phyloP scores from a whole-genome alignment of 164 flowering plant genomes.

The Amborella trichopoda region DNA sequence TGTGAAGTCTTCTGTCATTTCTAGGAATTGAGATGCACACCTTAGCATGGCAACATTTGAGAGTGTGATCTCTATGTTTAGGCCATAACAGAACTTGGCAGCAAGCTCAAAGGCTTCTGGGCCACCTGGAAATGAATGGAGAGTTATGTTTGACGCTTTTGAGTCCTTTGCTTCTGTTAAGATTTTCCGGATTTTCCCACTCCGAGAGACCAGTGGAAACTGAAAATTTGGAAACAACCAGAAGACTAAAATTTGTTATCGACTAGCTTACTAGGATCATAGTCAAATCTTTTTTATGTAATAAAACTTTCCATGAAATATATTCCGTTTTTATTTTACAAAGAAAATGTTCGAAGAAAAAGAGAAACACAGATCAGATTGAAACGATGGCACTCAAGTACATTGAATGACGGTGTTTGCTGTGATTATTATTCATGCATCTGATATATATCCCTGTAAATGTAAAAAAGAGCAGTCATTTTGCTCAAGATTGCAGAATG shows the following conservation, averaged over 20 bases:
- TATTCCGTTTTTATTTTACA: no score
- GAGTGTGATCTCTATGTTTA: slow-evolving; percentile 52
- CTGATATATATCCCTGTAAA: no score
- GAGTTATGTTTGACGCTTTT: slow-evolving; percentile 39
- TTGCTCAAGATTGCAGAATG: no score
- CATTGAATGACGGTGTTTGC: no score
- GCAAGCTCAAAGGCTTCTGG: slow-evolving; percentile 86
- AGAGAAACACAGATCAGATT: no score
- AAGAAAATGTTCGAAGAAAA: no score
- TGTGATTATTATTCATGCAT: no score
- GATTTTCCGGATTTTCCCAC: slow-evolving; percentile 71
- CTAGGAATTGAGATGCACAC: slow-evolving; percentile 62
- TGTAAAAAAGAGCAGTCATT: no score
- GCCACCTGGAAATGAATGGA: slow-evolving; percentile 68
- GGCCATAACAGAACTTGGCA: slow-evolving; percentile 89
- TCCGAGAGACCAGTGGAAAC: slow-evolving; percentile 88
- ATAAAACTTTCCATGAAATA: no score
- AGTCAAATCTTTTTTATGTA: neutral
- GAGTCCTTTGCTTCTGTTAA: slow-evolving; percentile 65
- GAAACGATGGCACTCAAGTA: no score
- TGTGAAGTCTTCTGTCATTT: slow-evolving; percentile 82
- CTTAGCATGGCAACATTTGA: slow-evolving; percentile 69
- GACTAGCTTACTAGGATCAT: slow-evolving; percentile 1
- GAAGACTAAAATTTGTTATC: no score
- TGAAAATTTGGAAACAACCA: no score